phyloP scores from a whole-genome alignment of 2,329 filamentous ascomycete species.

The Akanthomyces lecanii region DNA sequence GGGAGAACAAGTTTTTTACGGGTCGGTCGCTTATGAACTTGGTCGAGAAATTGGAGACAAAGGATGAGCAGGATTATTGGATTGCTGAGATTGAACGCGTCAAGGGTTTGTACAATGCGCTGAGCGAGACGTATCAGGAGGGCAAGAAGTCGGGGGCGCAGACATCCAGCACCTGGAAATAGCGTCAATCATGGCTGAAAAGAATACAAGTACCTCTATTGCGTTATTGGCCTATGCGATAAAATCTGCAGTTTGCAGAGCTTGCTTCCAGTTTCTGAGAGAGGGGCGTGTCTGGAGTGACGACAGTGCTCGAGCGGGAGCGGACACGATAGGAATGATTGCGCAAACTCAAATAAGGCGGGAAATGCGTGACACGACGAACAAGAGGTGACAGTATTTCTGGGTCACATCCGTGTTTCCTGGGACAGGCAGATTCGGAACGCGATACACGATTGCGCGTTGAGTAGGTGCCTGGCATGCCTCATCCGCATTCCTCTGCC shows the following conservation, averaged over 20 bases:
- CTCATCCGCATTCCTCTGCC: not conserved
- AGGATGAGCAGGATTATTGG: constrained; percentile 31
- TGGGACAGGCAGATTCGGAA: not conserved
- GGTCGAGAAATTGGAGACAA: constrained; percentile 33
- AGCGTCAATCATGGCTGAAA: not conserved
- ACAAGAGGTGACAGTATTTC: not conserved
- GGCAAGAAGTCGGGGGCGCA: constrained; percentile 40
- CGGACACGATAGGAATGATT: not conserved
- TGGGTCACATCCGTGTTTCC: not conserved
- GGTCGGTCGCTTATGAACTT: constrained; percentile 41
- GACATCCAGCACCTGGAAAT: constrained; percentile 48
- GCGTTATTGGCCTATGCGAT: too few species aligned
- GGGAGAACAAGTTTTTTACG: constrained; percentile 52
- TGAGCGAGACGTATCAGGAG: constrained; percentile 47
- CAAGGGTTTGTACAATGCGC: constrained; percentile 43
- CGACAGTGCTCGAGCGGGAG: not conserved
- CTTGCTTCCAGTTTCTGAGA: not conserved
- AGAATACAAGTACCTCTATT: too few species aligned
- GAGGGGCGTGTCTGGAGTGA: not conserved
- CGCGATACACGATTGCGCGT: not conserved
- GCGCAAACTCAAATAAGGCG: not conserved
- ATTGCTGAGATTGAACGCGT: constrained; percentile 41
- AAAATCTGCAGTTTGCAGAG: not conserved
- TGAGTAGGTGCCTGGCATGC: not conserved
- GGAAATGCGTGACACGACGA: not conserved